Conservation (phyloP, 805 yeast genomes). For the Cyberlindnera amylophila region DNA sequence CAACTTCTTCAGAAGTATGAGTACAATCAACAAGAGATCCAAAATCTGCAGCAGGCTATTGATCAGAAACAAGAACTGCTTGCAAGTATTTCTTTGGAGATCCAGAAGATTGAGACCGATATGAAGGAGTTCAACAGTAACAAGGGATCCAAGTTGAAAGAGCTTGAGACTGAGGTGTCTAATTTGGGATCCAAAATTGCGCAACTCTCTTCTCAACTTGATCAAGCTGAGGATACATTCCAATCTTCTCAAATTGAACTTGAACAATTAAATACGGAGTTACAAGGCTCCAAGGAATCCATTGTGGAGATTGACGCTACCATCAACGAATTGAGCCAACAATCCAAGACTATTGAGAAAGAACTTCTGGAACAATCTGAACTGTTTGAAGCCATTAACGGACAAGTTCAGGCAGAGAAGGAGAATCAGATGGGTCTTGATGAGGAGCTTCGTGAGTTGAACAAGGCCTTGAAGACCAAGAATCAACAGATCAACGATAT, state of each 20-base stretch:
- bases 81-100: conserved; percentile 37
- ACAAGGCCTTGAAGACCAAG: conserved; percentile 41
- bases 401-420: conserved; percentile 34
- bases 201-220: conserved; percentile 37
- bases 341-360: conserved; percentile 22
- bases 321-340: conserved; percentile 34
- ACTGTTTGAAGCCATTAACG: conserved; percentile 27
- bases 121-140: conserved; percentile 76
- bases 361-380: conserved; percentile 29
- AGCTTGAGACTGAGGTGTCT: conserved; percentile 51
- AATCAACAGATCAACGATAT: conserved; percentile 38
- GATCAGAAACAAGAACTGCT: conserved; percentile 32
- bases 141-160: conserved; percentile 74
- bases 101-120: conserved; percentile 60
- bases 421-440: conserved; percentile 61
- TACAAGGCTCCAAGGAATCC: conserved; percentile 41
- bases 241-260: conserved; percentile 65
- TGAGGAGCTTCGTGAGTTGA: conserved; percentile 69
- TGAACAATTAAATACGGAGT: conserved; percentile 64
- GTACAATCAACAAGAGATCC: conserved; percentile 43
- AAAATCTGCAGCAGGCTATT: conserved; percentile 36
- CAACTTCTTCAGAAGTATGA: conserved; percentile 49
- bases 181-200: conserved; percentile 35
- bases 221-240: conserved; percentile 45
- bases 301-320: conserved; percentile 33